A percentile compares a stretch with the other conserved stretches of the same genome.
phyloP scores from a whole-genome alignment of 2,329 filamentous ascomycete genomes.

The Neocucurbitaria cava region DNA sequence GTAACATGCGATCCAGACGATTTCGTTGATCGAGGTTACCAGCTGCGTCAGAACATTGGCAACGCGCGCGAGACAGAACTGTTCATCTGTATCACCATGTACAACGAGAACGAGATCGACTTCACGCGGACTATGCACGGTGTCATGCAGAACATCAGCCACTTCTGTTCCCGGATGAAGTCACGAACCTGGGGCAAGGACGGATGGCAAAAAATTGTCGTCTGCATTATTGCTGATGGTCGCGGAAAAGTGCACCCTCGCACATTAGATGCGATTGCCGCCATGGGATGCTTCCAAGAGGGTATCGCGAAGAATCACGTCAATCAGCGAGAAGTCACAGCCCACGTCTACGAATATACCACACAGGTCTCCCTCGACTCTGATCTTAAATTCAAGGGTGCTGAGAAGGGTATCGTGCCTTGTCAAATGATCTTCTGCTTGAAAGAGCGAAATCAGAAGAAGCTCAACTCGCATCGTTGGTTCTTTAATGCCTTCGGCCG shows the following conservation, averaged over 20 bases:
- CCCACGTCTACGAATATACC: constrained; percentile 98
- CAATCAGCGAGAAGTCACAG: constrained; percentile 93
- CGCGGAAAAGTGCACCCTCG: constrained; percentile 91
- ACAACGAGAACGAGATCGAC: constrained; percentile 96
- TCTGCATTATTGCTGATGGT: constrained; percentile 94
- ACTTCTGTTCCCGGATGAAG: constrained; percentile 91
- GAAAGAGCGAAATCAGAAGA: constrained; percentile 97
- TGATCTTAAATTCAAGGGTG: constrained; percentile 97
- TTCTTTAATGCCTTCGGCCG: constrained; percentile 98
- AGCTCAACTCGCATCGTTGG: constrained; percentile 98
- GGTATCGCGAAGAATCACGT: constrained; percentile 98
- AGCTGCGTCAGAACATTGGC: constrained; percentile 89
- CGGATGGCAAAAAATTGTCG: constrained; percentile 99
- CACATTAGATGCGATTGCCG: constrained; percentile 91
- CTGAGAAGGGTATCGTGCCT: constrained; percentile 97
- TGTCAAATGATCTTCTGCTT: constrained; percentile 98
- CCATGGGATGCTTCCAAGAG: constrained; percentile 97
- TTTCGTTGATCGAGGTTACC: constrained; percentile 87
- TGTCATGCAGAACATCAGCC: constrained; percentile 96
- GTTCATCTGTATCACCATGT: constrained; percentile 98
- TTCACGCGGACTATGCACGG: constrained; percentile 99
- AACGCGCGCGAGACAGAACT: constrained; percentile 90
- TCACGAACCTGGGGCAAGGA: constrained; percentile 96
- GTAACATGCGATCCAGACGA: constrained; percentile 98
- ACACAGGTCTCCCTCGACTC: constrained; percentile 96